phyloP scores from a whole-genome alignment of 2,329 filamentous ascomycete species.

The Ascosphaera aggregata region DNA sequence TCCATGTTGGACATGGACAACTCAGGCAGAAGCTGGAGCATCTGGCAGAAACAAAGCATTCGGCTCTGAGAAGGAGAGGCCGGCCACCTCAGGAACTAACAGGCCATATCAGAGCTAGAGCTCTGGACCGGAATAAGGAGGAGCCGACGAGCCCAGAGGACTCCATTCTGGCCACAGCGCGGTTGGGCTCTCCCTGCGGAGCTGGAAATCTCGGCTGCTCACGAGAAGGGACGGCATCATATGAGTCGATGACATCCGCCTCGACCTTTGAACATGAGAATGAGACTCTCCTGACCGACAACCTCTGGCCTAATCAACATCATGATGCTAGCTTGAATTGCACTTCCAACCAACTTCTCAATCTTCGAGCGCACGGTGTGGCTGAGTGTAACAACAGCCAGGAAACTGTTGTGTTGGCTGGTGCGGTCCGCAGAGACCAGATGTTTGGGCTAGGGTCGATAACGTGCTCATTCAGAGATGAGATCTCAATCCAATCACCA shows the following conservation, averaged over 20 bases:
- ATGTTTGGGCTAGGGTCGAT: constrained; percentile 17
- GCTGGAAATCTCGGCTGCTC: constrained; percentile 20
- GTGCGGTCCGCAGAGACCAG: constrained; percentile 9
- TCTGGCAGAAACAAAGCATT: constrained; percentile 5
- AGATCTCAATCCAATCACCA: constrained; percentile 8
- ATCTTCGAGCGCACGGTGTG: constrained; percentile 3
- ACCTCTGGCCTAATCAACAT: neutral
- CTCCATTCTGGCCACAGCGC: constrained; percentile 17
- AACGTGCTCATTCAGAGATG: constrained; percentile 12
- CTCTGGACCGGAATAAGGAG: constrained; percentile 11
- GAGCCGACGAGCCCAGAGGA: constrained; percentile 15
- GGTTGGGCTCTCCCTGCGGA: constrained; percentile 10
- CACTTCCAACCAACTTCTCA: constrained; percentile 7
- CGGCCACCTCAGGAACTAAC: constrained; percentile 5
- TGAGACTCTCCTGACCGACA: neutral
- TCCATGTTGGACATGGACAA: neutral
- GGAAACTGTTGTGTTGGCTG: constrained; percentile 8
- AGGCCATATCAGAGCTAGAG: constrained; percentile 1
- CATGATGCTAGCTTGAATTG: neutral
- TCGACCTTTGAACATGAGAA: constrained; percentile 12
- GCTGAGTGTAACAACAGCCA: constrained; percentile 3
- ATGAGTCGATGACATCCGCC: constrained; percentile 15
- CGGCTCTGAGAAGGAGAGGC: neutral
- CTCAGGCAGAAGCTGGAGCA: constrained; percentile 2
- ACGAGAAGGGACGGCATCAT: constrained; percentile 14